Evolutionary conservation across 2,329 filamentous ascomycete genomes (phyloP), one percentile per base, ranked within the genome.

Genomic region (Sporothrix curviconia): DNA sequence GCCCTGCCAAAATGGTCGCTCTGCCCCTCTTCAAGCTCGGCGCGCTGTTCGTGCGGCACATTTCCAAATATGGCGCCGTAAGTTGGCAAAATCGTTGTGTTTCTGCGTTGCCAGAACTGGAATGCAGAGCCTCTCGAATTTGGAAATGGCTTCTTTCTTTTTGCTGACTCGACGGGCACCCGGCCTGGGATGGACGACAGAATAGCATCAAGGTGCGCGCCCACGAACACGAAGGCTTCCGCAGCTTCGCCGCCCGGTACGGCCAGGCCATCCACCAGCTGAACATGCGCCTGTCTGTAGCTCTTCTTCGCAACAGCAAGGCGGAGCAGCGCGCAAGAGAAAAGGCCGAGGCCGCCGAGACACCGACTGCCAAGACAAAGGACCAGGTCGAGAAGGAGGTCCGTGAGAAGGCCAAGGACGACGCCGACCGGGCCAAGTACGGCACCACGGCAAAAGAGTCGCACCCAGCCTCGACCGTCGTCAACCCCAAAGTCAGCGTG

Each of bases 61-160:
- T 86, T 55, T 86, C 83, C 57, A 86, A 86, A 71, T 86, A 86
- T 75, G 83, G 83, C 66, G 83, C 84, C 56, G 83, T 86, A 79
- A 64, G 82, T 72, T n/a, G n/a, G n/a, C n/a, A n/a, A n/a, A n/a
- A n/a, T n/a, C n/a, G n/a, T n/a, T n/a, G n/a, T n/a, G n/a, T n/a
- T n/a, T n/a, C n/a, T n/a, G n/a, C n/a, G n/a, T n/a, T n/a, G n/a
- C n/a, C n/a, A n/a, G n/a, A n/a, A n/a, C n/a, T n/a, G n/a, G 25
- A 8, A 8, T 40, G 3, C 12, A 25, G 25, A n/a, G n/a, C n/a
- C 24, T 30, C 17, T 42, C 44, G n/a, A 32, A 2, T 9, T 24
- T n/a, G n/a, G n/a, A n/a, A n/a, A n/a, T n/a, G n/a, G 3, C 47
- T 11, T 15, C 22, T 11, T 44, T 9, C 24, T 39, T 56, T 32